Evolutionary conservation across 257 asterid genomes (phyloP).

Genomic region (Sherardia arvensis): DNA sequence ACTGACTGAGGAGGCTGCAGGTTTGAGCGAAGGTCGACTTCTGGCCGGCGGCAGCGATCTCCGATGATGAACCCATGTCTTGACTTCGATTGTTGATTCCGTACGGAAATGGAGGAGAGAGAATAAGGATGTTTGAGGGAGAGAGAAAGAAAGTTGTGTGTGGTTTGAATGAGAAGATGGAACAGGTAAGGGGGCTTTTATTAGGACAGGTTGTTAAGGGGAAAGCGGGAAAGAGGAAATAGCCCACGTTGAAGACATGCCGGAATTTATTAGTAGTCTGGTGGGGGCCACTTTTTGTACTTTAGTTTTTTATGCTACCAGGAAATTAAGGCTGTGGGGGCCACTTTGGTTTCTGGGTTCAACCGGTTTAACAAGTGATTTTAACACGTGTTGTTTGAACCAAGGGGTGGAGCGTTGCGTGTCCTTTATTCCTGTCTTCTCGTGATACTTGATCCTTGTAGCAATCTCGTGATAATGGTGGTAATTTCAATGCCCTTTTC

Average conservation of each 20-base stretch:
- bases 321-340: neutral
- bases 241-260: conserved; percentile 60
- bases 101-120: neutral
- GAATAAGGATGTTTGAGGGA: neutral
- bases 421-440: no score
- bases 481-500: no score
- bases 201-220: neutral
- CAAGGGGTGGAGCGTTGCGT: conserved; percentile 18
- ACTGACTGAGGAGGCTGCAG: conserved; percentile 58
- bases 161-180: neutral
- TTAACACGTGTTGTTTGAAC: conserved; percentile 43
- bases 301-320: neutral
- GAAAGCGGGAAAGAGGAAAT: conserved; percentile 1
- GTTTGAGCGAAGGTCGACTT: conserved; percentile 65
- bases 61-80: conserved; percentile 37
- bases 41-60: conserved; percentile 34
- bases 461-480: no score
- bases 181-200: neutral
- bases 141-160: neutral
- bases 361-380: conserved; percentile 7
- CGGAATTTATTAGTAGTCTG: conserved; percentile 4
- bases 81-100: no score
- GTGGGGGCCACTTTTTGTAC: neutral
- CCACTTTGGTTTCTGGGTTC: neutral
- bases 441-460: no score